Conservation (phyloP, 495 filamentous ascomycete genomes). For the Penicillium antarcticum region DNA sequence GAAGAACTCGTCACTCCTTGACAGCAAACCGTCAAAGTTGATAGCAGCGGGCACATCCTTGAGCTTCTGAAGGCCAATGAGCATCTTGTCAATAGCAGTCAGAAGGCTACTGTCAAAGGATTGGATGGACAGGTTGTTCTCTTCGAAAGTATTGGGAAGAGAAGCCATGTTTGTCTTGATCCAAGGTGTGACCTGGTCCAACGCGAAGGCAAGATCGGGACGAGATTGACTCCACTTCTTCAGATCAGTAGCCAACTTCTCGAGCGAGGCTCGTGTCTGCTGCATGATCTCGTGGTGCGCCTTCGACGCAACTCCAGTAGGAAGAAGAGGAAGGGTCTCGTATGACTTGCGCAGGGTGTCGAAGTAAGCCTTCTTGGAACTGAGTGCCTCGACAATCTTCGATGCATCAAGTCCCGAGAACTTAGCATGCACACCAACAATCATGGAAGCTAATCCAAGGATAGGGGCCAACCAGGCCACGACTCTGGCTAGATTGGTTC, state of each 20-base stretch:
- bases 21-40: conserved; percentile 61
- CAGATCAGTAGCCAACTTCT: conserved; percentile 43
- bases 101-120: conserved; percentile 57
- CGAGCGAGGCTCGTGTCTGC: conserved; percentile 42
- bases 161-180: conserved; percentile 18
- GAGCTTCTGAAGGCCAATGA: conserved; percentile 71
- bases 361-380: conserved; percentile 49
- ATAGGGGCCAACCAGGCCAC: conserved; percentile 51
- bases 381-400: conserved; percentile 38
- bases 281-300: conserved; percentile 38
- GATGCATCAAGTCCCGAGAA: conserved; percentile 50
- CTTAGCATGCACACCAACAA: conserved; percentile 58
- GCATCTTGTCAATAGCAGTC: conserved; percentile 58
- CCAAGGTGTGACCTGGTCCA: conserved; percentile 58
- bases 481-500: conserved; percentile 17
- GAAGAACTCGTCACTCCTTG: conserved; percentile 56
- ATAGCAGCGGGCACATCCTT: conserved; percentile 54
- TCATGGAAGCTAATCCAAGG: conserved; percentile 36
- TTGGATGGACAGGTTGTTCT: conserved; percentile 23
- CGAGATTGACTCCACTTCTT: conserved; percentile 37
- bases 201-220: conserved; percentile 59
- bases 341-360: conserved; percentile 34
- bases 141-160: conserved; percentile 5
- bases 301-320: conserved; percentile 48
- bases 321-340: conserved; percentile 50